Evolutionary conservation across 306 rosid genomes (phyloP).

Genomic region (Prunus mume): DNA sequence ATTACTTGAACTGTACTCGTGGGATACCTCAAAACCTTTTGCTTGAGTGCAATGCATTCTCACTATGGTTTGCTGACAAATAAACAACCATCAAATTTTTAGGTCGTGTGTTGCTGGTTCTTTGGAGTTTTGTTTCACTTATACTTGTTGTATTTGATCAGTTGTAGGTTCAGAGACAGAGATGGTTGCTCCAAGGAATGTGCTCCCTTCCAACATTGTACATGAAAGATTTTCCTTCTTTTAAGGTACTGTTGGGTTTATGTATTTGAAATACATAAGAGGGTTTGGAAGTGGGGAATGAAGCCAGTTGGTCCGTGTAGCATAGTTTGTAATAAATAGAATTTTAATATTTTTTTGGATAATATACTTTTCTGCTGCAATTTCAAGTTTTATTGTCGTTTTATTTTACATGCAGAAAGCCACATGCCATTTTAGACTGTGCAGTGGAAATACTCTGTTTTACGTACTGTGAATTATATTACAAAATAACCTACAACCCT

Average conservation of each 20-base stretch:
- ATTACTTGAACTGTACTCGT: neutral
- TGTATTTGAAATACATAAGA: constrained; percentile 19
- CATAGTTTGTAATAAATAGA: neutral
- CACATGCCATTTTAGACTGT: too few species aligned
- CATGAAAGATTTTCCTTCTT: neutral
- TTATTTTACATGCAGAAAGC: neutral
- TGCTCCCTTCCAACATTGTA: constrained; percentile 1
- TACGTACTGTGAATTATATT: neutral
- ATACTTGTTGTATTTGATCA: neutral
- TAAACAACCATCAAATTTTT: neutral
- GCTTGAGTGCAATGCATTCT: constrained; percentile 1
- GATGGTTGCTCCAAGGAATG: constrained; percentile 7
- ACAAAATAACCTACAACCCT: neutral
- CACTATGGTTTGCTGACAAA: neutral
- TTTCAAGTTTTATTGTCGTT: neutral
- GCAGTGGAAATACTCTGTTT: too few species aligned
- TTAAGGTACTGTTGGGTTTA: constrained; percentile 18
- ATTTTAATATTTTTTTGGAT: neutral
- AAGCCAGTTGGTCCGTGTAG: constrained; percentile 22
- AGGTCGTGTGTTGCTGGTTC: neutral
- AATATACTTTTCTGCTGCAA: neutral
- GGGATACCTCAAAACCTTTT: neutral
- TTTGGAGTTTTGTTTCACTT: neutral
- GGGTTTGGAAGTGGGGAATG: constrained; percentile 8
- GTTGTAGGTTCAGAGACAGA: neutral